Base-by-base conservation (phyloP, 176 grass and related monocot genomes). In the Phragmites australis region DNA sequence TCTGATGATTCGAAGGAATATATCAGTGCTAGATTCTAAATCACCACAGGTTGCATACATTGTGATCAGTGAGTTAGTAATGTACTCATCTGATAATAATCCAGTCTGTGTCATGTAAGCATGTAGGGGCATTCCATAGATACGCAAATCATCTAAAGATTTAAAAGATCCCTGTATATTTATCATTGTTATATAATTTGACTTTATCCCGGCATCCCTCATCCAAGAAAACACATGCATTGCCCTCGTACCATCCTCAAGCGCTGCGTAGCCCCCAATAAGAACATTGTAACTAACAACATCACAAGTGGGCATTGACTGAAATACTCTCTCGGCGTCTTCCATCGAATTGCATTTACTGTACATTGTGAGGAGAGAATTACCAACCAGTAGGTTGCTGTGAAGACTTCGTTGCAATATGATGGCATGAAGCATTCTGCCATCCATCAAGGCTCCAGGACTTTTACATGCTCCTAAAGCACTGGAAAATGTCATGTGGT, bases 21-120 rank as follows among this genome's bases (percentile, higher is more conserved):
- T 84, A 59, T 62, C 83, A 83, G 49, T 45, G 71, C 94, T 90
- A 43, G 94, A 97, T 71, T 87, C 83, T 34, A 88, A 81, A 82
- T 94, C 85, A 72, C 85, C 87, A 62, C 94, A 92, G 47, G 83
- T 94, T 61, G 91, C 91, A 84, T 94, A 93, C 94, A 97, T 94
- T 59, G 91, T 94, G 53, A 97, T 91, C 39, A 97, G 46, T 2
- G 91, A 94, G 70, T 97, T 97, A 64, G 75, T 91, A 80, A 92
- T 76, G 70, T 84, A 92, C 52, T 86, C 87, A 82, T 97, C 89
- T 76, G 82, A 91, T 47, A 87, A 41, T 52, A 97, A 88, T 68
- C 91, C 94, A 64, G 58, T 65, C 54, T 43, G 87, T 40, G 87
- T 48, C 77, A 87, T 77, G 83, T 92, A 89, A 55, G 87, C 89